Evolutionary conservation across 108 stramenopile genomes (phyloP), one percentile per base, ranked within the genome.

Genomic region (Fistulifera pelliculosa): DNA sequence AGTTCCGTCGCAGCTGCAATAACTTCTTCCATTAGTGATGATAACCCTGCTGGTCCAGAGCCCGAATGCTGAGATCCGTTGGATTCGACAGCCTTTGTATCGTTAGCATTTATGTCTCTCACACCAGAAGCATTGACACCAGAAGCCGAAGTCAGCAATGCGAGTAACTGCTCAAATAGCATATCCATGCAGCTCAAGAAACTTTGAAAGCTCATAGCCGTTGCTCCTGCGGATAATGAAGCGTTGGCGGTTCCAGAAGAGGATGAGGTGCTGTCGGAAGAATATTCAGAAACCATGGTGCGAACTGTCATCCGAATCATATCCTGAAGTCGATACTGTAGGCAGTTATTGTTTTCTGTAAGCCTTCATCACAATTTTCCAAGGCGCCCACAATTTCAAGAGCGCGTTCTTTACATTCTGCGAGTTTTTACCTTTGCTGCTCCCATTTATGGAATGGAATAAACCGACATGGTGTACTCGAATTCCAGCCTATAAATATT

Each of bases 251-350:
- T 35, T 35, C 31, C 31, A 35, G 31, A 35, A 3, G 31, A 35
- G 3, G 31, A 3, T 11, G 55, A 57, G 12, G 61, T 38, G 24
- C 41, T 27, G 8, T 16, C 27, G 11, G 57, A 69, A 5, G 85
- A 83, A 56, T 82, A 89, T 74, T 93, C 92, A 25, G 75, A 79
- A 40, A 93, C 85, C n/a, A 83, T 86, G 27, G 92, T 86, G 49
- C 81, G 80, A 4, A 93, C 83, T 16, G 92, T 93, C 57, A 93
- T 77, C 40, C 85, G 81, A 15, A 90, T 75, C 17, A 78, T 70
- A 47, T 93, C 83, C 18, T 77, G 68, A 7, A 93, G 55, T n/a
- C 78, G 65, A 13, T 65, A 22, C 69, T 61, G 63, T 93, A 89
- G 12, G 82, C 49, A 40, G 74, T 56, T 39, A 53, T 53, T 1